These are phyloP conservation scores for Leccinellum albellum DNA, from an alignment of 768 basidiomycete species.

Conservation along the genomic window DNA sequence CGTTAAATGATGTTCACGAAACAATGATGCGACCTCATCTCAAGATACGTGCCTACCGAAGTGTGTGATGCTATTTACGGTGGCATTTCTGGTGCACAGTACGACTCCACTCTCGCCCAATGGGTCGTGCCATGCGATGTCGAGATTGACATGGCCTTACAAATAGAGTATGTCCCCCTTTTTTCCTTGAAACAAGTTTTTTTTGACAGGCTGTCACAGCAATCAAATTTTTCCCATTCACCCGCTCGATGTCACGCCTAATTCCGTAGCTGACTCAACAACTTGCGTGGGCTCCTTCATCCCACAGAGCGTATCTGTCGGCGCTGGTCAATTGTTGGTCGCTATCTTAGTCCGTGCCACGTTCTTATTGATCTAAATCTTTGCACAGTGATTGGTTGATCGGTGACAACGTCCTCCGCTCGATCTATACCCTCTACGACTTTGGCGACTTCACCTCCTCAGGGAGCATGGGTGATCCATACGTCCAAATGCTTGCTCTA, in stretches of 20 bases:
- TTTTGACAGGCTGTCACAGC: slow-evolving; percentile 36
- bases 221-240: slow-evolving; percentile 74
- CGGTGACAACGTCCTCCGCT: slow-evolving; percentile 81
- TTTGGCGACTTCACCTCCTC: slow-evolving; percentile 72
- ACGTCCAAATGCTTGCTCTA: slow-evolving; percentile 69
- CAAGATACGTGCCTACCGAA: slow-evolving; percentile 65
- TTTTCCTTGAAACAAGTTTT: slow-evolving; percentile 5
- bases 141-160: slow-evolving; percentile 77
- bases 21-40: slow-evolving; percentile 4
- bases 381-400: slow-evolving; percentile 69
- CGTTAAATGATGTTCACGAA: not conserved
- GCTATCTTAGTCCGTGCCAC: not conserved
- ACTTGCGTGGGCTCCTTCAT: slow-evolving; percentile 75
- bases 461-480: slow-evolving; percentile 70
- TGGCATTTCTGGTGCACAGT: slow-evolving; percentile 58
- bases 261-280: slow-evolving; percentile 39
- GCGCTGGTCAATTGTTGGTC: slow-evolving; percentile 63
- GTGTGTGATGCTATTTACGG: slow-evolving; percentile 71
- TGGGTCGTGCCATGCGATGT: slow-evolving; percentile 73
- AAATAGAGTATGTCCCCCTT: slow-evolving; percentile 55
- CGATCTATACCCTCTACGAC: slow-evolving; percentile 79
- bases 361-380: slow-evolving; percentile 2
- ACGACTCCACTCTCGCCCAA: slow-evolving; percentile 46
- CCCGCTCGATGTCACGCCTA: slow-evolving; percentile 69
- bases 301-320: slow-evolving; percentile 56